Conservation (phyloP, 352 stramenopile genomes). For the Globisporangium emineosum region DNA sequence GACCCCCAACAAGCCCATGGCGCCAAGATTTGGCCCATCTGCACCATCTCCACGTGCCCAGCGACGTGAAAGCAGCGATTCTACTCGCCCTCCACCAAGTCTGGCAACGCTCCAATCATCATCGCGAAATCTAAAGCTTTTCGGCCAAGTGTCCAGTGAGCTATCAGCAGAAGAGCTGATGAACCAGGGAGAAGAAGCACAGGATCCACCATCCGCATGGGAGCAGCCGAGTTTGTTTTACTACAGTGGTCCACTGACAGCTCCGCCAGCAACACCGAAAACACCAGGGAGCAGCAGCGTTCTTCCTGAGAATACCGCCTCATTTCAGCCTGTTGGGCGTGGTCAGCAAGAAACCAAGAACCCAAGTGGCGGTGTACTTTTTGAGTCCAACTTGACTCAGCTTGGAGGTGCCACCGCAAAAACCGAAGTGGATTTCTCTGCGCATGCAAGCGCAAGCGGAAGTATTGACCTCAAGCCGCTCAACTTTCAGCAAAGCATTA, state of each 20-base stretch:
- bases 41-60: conserved; percentile 17
- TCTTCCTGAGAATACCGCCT: not conserved
- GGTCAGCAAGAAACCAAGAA: not conserved
- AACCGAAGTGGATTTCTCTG: not conserved
- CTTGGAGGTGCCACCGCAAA: not conserved
- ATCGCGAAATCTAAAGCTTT: conserved; percentile 4
- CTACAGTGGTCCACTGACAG: conserved; percentile 17
- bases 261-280: not conserved
- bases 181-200: not conserved
- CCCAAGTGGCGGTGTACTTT: not conserved
- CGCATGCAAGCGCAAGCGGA: not conserved
- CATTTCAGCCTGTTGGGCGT: not conserved
- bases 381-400: not conserved
- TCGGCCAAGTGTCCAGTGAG: not conserved
- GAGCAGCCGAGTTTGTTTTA: conserved; percentile 23
- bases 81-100: not conserved
- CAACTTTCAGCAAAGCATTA: not conserved
- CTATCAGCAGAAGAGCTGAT: not conserved
- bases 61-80: conserved; percentile 12
- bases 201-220: conserved; percentile 4
- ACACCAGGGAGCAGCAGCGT: not conserved
- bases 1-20: conserved; percentile 10
- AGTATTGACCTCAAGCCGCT: not conserved
- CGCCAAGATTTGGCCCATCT: not conserved
- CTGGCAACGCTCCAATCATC: conserved; percentile 10